Evolutionary conservation across 2,329 filamentous ascomycete species (phyloP).

Genomic region (Talaromyces sp.): DNA sequence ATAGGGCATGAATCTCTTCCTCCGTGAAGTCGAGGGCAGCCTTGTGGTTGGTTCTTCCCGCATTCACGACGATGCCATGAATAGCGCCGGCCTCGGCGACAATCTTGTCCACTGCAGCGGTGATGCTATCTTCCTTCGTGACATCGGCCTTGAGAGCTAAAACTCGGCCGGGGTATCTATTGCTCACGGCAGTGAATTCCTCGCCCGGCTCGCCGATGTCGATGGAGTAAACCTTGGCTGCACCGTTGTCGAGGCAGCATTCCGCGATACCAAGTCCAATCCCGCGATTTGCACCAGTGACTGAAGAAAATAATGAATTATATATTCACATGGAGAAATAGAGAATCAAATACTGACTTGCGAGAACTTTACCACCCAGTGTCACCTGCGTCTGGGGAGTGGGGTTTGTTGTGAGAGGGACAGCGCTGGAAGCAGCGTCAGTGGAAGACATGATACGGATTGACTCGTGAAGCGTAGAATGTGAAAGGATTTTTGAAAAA

Average conservation of each 20-base stretch:
- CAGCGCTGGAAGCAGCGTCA: neutral
- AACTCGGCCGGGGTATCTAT: slow-evolving; percentile 36
- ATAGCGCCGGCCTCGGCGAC: slow-evolving; percentile 32
- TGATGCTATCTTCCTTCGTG: slow-evolving; percentile 37
- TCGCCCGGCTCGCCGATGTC: slow-evolving; percentile 31
- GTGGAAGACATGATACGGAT: neutral
- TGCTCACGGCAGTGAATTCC: slow-evolving; percentile 30
- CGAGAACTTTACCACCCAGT: neutral
- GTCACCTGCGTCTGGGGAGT: neutral
- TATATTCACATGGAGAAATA: neutral
- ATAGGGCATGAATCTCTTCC: slow-evolving; percentile 31
- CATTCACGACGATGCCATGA: slow-evolving; percentile 40
- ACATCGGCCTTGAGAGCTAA: slow-evolving; percentile 43
- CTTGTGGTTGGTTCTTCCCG: slow-evolving; percentile 41
- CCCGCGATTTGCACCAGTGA: slow-evolving; percentile 32
- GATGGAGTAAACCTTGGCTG: slow-evolving; percentile 34
- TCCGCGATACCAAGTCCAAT: slow-evolving; percentile 44
- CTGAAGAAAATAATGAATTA: neutral
- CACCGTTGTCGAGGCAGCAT: slow-evolving; percentile 41
- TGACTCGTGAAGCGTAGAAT: neutral
- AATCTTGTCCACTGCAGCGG: slow-evolving; percentile 36
- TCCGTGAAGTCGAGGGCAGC: slow-evolving; percentile 36
- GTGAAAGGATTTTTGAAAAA: neutral
- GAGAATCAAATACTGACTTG: neutral
- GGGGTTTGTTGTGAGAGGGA: neutral